These are phyloP conservation scores for Cytospora schulzeri DNA, from an alignment of 2,329 filamentous ascomycete species.

Conservation along the genomic window DNA sequence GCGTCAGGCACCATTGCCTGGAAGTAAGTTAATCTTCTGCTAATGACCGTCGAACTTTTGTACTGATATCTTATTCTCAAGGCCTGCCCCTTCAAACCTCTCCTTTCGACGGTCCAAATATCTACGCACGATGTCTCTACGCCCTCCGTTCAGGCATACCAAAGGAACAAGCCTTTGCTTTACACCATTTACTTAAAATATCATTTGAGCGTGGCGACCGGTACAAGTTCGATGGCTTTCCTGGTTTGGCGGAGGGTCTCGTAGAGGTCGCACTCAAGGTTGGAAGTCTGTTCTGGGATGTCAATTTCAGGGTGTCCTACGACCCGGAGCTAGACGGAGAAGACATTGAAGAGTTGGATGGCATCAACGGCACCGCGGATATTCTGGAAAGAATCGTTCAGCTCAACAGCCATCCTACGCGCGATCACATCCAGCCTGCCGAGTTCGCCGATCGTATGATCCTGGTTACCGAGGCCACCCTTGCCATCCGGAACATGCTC, in stretches of 20 bases:
- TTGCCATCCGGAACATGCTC: conserved; percentile 96
- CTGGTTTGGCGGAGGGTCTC: conserved; percentile 82
- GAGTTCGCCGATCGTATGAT: conserved; percentile 71
- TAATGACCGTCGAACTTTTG: fast-evolving
- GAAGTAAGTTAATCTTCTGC: conserved; percentile 55
- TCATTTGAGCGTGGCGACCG: conserved; percentile 94
- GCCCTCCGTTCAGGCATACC: conserved; percentile 78
- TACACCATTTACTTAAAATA: conserved; percentile 93
- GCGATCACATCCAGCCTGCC: conserved; percentile 72
- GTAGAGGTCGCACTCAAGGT: conserved; percentile 83
- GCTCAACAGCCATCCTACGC: conserved; percentile 60
- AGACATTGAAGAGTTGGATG: conserved; percentile 52
- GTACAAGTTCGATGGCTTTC: conserved; percentile 91
- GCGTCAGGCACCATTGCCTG: conserved; percentile 45
- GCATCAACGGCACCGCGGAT: conserved; percentile 69
- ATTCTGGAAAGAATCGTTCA: conserved; percentile 71
- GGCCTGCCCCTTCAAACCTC: conserved; percentile 31
- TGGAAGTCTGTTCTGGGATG: conserved; percentile 76
- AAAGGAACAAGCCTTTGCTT: conserved; percentile 85
- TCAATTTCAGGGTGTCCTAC: conserved; percentile 80
- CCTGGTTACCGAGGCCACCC: conserved; percentile 79
- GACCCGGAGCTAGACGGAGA: conserved; percentile 54
- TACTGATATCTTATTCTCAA: conserved; percentile 12
- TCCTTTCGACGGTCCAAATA: conserved; percentile 75
- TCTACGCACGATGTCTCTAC: conserved; percentile 85